A percentile compares a stretch with the other conserved stretches of the same genome.
phyloP scores from a whole-genome alignment of 305 asterid genomes.

The Withania somnifera region DNA sequence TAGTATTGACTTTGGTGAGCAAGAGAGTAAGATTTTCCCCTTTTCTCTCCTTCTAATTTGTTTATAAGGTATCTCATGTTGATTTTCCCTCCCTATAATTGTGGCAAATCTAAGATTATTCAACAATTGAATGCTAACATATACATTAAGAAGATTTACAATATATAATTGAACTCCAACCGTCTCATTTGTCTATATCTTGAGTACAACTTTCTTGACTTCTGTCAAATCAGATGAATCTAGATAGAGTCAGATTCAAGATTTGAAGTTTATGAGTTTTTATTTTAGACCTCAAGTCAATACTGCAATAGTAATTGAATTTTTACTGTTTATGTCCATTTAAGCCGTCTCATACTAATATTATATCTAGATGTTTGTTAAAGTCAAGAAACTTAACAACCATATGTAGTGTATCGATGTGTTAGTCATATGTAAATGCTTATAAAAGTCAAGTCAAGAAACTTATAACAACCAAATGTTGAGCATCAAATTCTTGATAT shows the following conservation, averaged over 20 bases:
- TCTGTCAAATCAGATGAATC: background rate
- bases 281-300: too few relatives aligned
- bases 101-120: background rate
- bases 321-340: background rate
- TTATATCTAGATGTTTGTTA: background rate
- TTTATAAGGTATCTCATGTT: background rate
- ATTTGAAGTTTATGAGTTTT: background rate
- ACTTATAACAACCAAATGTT: background rate
- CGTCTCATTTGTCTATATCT: background rate
- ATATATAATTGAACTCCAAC: background rate
- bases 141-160: background rate
- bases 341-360: background rate
- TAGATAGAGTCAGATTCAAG: background rate
- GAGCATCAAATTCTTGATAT: background rate
- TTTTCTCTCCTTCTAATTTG: background rate
- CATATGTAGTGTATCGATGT: background rate
- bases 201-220: background rate
- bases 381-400: background rate
- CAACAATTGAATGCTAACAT: background rate
- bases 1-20: constrained; percentile 65
- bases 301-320: too few relatives aligned
- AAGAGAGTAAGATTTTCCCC: constrained; percentile 35
- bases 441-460: background rate
- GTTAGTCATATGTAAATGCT: background rate
- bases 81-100: background rate